Base-by-base conservation (phyloP, 2,329 filamentous ascomycete species). In the Talaromyces pinophilus region DNA sequence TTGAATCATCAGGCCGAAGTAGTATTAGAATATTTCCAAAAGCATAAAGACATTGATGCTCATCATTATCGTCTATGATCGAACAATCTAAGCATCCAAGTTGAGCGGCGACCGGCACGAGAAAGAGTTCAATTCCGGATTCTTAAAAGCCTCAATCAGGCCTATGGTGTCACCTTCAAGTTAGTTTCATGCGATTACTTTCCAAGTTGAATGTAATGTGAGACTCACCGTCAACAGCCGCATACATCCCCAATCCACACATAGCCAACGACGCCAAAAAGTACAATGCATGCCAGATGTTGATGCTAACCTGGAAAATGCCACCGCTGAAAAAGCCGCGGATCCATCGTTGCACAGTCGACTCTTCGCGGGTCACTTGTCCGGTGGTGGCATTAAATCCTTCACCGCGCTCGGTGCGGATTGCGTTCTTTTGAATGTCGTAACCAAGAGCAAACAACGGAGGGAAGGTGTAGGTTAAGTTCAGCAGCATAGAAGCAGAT, bases 401-500 rank as follows among this genome's bases (percentile, higher is more conserved):
- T 50, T 77, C 75, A n/a, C 73, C 75, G 11, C 66, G 30, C 3
- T 69, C 67, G 5, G 65, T 13, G 1, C 65, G 67, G 15, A 77
- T 71, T 0, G 74, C 68, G 25, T 76, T 72, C 46, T 70, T 73
- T 61, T 72, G 69, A n/a, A 74, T 69, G 46, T 72, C 69, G n/a
- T 67, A 72, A 5, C 71, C 69, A 2, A 78, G 64, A 0, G 73
- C 74, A 52, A 77, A 74, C 7, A 77, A 59, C 2, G 81, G 79
- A 11, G 82, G 82, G 64, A 83, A 77, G 0, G 81, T 81, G 70
- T 84, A 84, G 13, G 77, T 81, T 70, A 84, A 78, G 48, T 83
- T 80, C 60, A 84, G 65, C 19, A 83, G 78, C 70, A 78, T 80
- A 1, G 79, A 72, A 0, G 82, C 81, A 0, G 78, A 77, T 11